Evolutionary conservation across 2,329 filamentous ascomycete species (phyloP).

Genomic region (Pseudogymnoascus sp.): DNA sequence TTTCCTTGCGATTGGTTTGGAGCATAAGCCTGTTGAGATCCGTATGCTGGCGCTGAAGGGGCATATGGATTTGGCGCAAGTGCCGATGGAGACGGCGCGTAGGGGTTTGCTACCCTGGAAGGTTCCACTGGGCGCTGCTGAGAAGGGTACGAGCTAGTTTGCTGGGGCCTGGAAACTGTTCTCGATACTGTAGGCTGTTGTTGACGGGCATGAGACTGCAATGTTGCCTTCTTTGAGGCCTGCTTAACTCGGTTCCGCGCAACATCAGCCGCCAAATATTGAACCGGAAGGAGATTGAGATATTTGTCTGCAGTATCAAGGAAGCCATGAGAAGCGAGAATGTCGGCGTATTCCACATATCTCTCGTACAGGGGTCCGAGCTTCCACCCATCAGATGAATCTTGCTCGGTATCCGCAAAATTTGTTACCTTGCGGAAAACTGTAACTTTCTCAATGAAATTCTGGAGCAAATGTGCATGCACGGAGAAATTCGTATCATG

Average conservation of each 20-base stretch:
- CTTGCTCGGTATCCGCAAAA: slow-evolving; percentile 73
- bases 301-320: slow-evolving; percentile 84
- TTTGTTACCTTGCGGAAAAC: slow-evolving; percentile 91
- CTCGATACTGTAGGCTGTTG: slow-evolving; percentile 32
- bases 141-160: slow-evolving; percentile 40
- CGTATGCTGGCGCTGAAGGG: slow-evolving; percentile 33
- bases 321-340: slow-evolving; percentile 83
- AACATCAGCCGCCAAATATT: slow-evolving; percentile 80
- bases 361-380: slow-evolving; percentile 82
- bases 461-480: slow-evolving; percentile 79
- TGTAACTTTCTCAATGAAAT: slow-evolving; percentile 96
- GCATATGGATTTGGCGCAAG: slow-evolving; percentile 43
- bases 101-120: slow-evolving; percentile 31
- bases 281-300: slow-evolving; percentile 72
- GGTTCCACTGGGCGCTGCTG: slow-evolving; percentile 33
- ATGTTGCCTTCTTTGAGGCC: slow-evolving; percentile 60
- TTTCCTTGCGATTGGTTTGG: slow-evolving; percentile 29
- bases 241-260: slow-evolving; percentile 78
- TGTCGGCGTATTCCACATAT: slow-evolving; percentile 94
- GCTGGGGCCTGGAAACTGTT: slow-evolving; percentile 33
- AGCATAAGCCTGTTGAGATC: slow-evolving; percentile 33
- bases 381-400: slow-evolving; percentile 75
- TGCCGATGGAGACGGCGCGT: slow-evolving; percentile 28
- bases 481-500: slow-evolving; percentile 83
- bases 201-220: slow-evolving; percentile 31